Base-by-base conservation (phyloP, 2,329 filamentous ascomycete genomes). In the Diaporthe vaccinii region DNA sequence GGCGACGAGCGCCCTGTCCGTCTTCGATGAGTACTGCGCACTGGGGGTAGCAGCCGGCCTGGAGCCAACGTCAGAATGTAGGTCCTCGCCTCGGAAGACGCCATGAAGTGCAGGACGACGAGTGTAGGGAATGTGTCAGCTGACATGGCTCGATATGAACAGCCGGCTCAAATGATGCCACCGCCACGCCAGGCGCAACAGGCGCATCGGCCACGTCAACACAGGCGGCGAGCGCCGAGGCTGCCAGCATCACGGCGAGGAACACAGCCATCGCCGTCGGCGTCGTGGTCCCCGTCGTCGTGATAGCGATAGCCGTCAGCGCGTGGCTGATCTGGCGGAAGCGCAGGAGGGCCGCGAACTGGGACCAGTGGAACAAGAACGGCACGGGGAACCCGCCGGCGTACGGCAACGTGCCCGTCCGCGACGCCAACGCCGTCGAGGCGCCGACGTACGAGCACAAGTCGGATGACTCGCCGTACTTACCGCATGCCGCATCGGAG, bases 21-120 rank as follows among this genome's bases (percentile, higher is more conserved):
- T 75, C 28, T 75, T 75, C 22, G 51, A 58, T 17, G 28, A 25
- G 15, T 75, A 75, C 44, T 75, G 74, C 51, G 74, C 62, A 9
- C 34, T 75, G 2, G 74, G 74, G 1, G 74, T 75, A 3, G 59
- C 41, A 28, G 74, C 74, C 28, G 74, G 74, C 2, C 58, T 75
- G 25, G 65, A 69, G 41, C 65, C 65, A 14, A 69, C 65, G 6
- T 28, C 65, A 55, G 65, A 69, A 10, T 69, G 65, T 69, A 69
- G 34, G 65, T 55, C 49, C 49, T 69, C 34, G 17, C 31, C 3
- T 1, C 6, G n/a, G 5, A 15, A 22, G 61, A 34, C 20, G 17
- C 0, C 20, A 49, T 28, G 14, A 28, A 1, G 34, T 28, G 4
- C 4, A 20, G 14, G 31, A 25, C 4, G 22, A n/a, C 9, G 0